A percentile compares a stretch with the other conserved stretches of the same genome.
Conservation (phyloP, 805 yeast genomes). For the Saccharomycopsis babjevae region DNA sequence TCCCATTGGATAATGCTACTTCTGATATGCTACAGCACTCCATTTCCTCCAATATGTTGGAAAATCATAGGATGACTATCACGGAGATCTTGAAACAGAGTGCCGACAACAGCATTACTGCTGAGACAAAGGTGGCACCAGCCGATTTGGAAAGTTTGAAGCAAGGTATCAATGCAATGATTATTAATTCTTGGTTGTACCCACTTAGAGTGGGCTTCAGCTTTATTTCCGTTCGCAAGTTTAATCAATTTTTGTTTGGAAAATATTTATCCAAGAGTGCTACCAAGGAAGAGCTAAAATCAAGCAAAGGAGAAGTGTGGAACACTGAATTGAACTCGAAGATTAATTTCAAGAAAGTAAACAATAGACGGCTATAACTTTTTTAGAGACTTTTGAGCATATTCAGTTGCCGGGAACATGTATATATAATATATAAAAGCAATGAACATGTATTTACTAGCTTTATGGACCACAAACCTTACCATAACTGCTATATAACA, state of each 20-base stretch:
- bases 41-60: neutral
- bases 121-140: neutral
- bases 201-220: neutral
- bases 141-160: neutral
- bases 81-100: neutral
- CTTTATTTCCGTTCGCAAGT: neutral
- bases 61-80: neutral
- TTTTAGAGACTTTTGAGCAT: too few species aligned
- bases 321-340: neutral
- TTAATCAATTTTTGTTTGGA: neutral
- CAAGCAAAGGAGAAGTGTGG: neutral
- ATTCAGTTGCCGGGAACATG: too few species aligned
- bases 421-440: neutral
- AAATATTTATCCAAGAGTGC: neutral
- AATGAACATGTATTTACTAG: neutral
- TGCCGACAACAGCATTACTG: neutral
- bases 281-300: neutral
- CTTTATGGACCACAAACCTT: too few species aligned
- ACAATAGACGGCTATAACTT: neutral
- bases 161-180: neutral
- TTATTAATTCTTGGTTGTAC: neutral
- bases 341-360: neutral
- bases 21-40: neutral
- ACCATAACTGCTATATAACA: too few species aligned
- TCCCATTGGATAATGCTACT: neutral